Conservation (phyloP, 306 rosid genomes). For the Urtica urens region DNA sequence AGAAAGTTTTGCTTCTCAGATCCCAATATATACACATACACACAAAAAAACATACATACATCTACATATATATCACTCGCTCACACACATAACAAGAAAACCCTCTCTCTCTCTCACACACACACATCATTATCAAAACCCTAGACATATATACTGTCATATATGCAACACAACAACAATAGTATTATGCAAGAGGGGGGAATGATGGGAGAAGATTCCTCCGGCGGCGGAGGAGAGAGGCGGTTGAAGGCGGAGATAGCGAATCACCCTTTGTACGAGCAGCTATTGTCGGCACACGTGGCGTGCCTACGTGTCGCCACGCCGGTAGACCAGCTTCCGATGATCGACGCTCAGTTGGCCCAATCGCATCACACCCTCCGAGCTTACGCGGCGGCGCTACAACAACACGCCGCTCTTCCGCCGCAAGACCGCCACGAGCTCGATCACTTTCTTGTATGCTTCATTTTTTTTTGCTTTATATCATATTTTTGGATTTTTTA, state of each 20-base stretch:
- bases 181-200: slow-evolving; percentile 44
- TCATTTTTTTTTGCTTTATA: too few species aligned
- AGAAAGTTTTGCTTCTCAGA: slow-evolving; percentile 65
- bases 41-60: neutral
- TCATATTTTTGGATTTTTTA: too few species aligned
- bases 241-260: slow-evolving; percentile 83
- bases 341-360: slow-evolving; percentile 84
- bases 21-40: slow-evolving; percentile 41
- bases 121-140: neutral
- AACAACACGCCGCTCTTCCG: slow-evolving; percentile 44
- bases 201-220: slow-evolving; percentile 12
- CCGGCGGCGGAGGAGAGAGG: slow-evolving; percentile 25
- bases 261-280: slow-evolving; percentile 74
- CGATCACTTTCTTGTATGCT: slow-evolving; percentile 70
- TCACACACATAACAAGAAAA: too few species aligned
- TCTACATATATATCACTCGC: too few species aligned
- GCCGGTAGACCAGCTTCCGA: slow-evolving; percentile 84
- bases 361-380: slow-evolving; percentile 76
- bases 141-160: too few species aligned
- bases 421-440: slow-evolving; percentile 88
- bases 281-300: slow-evolving; percentile 75
- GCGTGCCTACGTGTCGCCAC: slow-evolving; percentile 89
- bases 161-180: neutral
- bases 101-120: slow-evolving; percentile 5
- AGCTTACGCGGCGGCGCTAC: slow-evolving; percentile 45